phyloP scores from a whole-genome alignment of 805 yeast species.

The Limtongia smithiae region DNA sequence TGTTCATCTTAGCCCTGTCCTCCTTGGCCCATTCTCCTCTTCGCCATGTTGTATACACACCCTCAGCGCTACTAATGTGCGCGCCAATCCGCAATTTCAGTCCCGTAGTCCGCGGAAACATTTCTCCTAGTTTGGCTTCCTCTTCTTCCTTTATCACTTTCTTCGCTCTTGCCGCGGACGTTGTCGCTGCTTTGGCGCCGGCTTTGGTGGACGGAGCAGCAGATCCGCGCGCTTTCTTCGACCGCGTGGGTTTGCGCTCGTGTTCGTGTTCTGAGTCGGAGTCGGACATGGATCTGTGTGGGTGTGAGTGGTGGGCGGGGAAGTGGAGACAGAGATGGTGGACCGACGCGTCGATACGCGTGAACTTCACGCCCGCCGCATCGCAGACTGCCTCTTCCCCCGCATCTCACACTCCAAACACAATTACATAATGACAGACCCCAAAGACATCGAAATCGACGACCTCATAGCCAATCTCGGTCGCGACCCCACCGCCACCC shows the following conservation, averaged over 20 bases:
- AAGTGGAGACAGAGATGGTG: too few relatives aligned
- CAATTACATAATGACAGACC: too few relatives aligned
- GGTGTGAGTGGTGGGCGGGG: background rate
- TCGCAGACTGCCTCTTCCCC: too few relatives aligned
- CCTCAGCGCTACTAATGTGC: conserved; percentile 24
- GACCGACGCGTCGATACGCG: too few relatives aligned
- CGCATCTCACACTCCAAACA: too few relatives aligned
- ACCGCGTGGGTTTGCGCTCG: conserved; percentile 10
- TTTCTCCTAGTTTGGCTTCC: conserved; percentile 6
- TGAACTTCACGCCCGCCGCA: too few relatives aligned
- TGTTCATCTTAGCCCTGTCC: conserved; percentile 15
- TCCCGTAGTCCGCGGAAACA: conserved; percentile 45
- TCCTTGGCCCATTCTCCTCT: background rate
- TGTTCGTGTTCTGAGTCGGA: conserved; percentile 11
- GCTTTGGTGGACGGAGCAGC: background rate
- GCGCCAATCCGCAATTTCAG: conserved; percentile 36
- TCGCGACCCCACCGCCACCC: conserved; percentile 4
- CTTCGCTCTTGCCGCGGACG: conserved; percentile 1
- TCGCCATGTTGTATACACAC: conserved; percentile 1
- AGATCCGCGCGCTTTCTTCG: background rate
- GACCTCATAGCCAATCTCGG: conserved; percentile 30
- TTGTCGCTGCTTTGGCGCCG: background rate
- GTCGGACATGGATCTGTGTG: conserved; percentile 10
- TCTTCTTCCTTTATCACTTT: background rate
- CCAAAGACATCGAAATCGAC: conserved; percentile 30